Conservation (phyloP, 345 rosid genomes). For the Pugionium dolabratum region DNA sequence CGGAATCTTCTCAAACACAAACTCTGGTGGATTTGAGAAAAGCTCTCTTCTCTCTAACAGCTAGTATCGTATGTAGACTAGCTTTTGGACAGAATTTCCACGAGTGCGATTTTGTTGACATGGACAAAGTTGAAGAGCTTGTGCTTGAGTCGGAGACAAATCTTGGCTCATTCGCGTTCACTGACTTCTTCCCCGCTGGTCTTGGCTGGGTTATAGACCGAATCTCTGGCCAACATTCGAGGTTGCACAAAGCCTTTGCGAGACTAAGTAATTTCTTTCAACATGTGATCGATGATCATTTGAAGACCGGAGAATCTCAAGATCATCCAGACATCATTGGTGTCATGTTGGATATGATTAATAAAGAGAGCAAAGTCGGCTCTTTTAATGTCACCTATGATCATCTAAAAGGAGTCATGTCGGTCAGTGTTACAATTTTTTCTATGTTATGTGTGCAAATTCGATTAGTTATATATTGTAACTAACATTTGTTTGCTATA, state of each 20-base stretch:
- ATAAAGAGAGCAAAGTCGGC: slow-evolving; percentile 16
- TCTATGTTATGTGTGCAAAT: neutral
- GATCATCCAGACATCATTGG: slow-evolving; percentile 45
- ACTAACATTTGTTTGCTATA: neutral
- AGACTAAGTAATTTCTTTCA: slow-evolving; percentile 44
- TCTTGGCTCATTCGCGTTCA: slow-evolving; percentile 35
- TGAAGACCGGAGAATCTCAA: slow-evolving; percentile 28
- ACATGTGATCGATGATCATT: slow-evolving; percentile 50
- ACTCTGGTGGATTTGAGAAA: slow-evolving; percentile 38
- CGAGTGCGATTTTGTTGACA: slow-evolving; percentile 40
- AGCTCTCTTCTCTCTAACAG: slow-evolving; percentile 34
- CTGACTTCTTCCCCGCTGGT: slow-evolving; percentile 43
- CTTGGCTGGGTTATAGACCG: slow-evolving; percentile 50
- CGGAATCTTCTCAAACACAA: slow-evolving; percentile 28
- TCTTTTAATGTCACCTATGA: slow-evolving; percentile 38
- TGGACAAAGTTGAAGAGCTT: slow-evolving; percentile 41
- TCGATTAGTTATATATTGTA: too few relatives aligned
- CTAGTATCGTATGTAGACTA: slow-evolving; percentile 37
- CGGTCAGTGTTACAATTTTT: slow-evolving; percentile 35
- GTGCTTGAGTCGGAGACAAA: slow-evolving; percentile 41
- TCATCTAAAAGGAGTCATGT: slow-evolving; percentile 53
- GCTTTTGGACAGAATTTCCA: slow-evolving; percentile 44
- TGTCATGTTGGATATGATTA: slow-evolving; percentile 43
- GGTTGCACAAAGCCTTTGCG: slow-evolving; percentile 40
- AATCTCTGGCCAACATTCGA: slow-evolving; percentile 39